Evolutionary conservation across 2,329 filamentous ascomycete species (phyloP).

Genomic region (Proliferodiscus dingleyae): DNA sequence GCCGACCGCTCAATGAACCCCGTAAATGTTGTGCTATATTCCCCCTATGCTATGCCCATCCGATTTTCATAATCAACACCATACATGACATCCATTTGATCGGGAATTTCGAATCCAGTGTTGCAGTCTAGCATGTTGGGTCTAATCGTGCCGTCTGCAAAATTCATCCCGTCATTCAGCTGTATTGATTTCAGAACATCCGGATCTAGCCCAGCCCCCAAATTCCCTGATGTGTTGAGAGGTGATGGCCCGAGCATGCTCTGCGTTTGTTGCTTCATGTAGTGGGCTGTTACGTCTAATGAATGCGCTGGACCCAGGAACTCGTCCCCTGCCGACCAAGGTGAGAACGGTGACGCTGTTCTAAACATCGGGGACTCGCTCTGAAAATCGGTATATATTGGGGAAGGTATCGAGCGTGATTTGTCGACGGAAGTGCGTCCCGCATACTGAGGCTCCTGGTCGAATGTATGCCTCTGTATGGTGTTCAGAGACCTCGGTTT

Average conservation of each 20-base stretch:
- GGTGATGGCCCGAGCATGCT: slow-evolving; percentile 14
- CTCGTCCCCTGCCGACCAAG: slow-evolving; percentile 23
- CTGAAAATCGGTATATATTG: slow-evolving; percentile 24
- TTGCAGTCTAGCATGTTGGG: slow-evolving; percentile 21
- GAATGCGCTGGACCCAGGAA: slow-evolving; percentile 20
- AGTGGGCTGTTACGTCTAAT: slow-evolving; percentile 22
- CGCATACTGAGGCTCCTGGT: slow-evolving; percentile 14
- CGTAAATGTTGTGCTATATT: not conserved
- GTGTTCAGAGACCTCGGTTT: slow-evolving; percentile 13
- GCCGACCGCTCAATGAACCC: not conserved
- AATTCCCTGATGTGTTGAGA: slow-evolving; percentile 1
- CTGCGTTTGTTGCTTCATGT: slow-evolving; percentile 17
- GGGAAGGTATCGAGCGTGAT: slow-evolving; percentile 20
- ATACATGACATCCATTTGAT: slow-evolving; percentile 17
- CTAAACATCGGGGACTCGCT: slow-evolving; percentile 24
- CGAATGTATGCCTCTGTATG: slow-evolving; percentile 6
- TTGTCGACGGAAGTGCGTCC: slow-evolving; percentile 17
- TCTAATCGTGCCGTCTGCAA: slow-evolving; percentile 20
- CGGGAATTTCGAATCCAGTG: slow-evolving; percentile 11
- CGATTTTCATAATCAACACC: slow-evolving; percentile 12
- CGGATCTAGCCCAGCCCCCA: slow-evolving; percentile 10
- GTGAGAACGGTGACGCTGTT: slow-evolving; percentile 21
- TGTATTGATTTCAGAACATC: slow-evolving; percentile 19
- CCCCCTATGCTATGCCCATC: slow-evolving; percentile 8
- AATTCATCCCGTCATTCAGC: slow-evolving; percentile 19